phyloP scores from a whole-genome alignment of 768 basidiomycete species.

The Hygrophoropsis aurantiaca region DNA sequence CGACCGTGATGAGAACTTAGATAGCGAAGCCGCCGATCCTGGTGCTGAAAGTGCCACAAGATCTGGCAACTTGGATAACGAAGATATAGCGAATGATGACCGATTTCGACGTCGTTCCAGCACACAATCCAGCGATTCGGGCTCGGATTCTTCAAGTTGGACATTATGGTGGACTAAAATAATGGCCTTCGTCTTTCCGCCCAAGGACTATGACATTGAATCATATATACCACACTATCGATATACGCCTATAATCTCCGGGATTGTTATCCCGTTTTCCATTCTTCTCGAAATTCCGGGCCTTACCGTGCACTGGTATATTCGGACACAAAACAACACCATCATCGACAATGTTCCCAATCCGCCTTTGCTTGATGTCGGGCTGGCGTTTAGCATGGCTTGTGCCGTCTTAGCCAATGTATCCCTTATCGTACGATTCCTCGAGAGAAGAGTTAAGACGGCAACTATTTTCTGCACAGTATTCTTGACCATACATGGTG shows the following conservation, averaged over 20 bases:
- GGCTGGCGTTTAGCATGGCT: slow-evolving; percentile 62
- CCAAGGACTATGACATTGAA: slow-evolving; percentile 25
- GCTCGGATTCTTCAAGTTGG: background rate
- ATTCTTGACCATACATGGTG: slow-evolving; percentile 71
- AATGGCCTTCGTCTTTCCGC: slow-evolving; percentile 4
- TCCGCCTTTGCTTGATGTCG: slow-evolving; percentile 56
- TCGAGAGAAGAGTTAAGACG: slow-evolving; percentile 61
- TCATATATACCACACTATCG: slow-evolving; percentile 59
- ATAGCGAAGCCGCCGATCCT: background rate
- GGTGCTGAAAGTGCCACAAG: background rate
- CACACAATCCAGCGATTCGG: background rate
- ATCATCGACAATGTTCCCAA: slow-evolving; percentile 52
- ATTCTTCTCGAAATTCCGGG: slow-evolving; percentile 84
- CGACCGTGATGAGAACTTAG: background rate
- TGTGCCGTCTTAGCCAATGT: slow-evolving; percentile 69
- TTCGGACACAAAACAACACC: slow-evolving; percentile 48
- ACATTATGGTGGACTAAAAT: background rate
- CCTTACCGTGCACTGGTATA: slow-evolving; percentile 74
- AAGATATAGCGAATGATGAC: background rate
- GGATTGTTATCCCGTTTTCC: slow-evolving; percentile 69
- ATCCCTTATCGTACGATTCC: slow-evolving; percentile 66
- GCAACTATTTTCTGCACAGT: slow-evolving; percentile 67
- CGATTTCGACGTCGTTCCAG: background rate
- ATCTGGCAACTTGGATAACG: background rate
- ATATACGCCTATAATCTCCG: slow-evolving; percentile 62